These are phyloP conservation scores for Coemansia sp. DNA, from an alignment of 192 early-diverging fungal genomes.

Conservation along the genomic window DNA sequence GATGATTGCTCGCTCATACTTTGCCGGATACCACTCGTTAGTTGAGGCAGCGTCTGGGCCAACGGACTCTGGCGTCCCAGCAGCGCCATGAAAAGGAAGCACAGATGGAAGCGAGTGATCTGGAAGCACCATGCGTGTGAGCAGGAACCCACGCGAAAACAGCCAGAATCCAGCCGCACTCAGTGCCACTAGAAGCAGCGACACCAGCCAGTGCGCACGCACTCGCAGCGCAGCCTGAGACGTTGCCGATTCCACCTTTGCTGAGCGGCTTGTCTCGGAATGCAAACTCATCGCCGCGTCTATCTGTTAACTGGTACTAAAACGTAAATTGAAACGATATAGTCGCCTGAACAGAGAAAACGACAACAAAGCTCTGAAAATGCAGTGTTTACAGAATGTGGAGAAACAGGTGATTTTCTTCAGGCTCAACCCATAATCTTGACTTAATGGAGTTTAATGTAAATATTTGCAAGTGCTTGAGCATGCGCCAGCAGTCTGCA, in stretches of 20 bases:
- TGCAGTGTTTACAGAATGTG: not conserved
- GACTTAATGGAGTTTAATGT: not conserved
- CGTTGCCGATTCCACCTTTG: not conserved
- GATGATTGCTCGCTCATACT: conserved; percentile 63
- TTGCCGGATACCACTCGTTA: conserved; percentile 44
- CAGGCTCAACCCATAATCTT: not conserved
- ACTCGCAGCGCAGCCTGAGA: conserved; percentile 10
- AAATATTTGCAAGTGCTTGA: not conserved
- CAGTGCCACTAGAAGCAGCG: conserved; percentile 12
- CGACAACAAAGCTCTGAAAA: not conserved
- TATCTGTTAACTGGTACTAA: not conserved
- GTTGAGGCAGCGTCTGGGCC: not conserved
- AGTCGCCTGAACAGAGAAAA: not conserved
- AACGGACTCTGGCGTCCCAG: not conserved
- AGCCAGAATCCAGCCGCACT: conserved; percentile 59
- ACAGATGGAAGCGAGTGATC: conserved; percentile 49
- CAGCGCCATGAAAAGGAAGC: conserved; percentile 9
- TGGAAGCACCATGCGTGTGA: conserved; percentile 64
- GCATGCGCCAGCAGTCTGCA: not conserved
- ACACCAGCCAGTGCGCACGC: conserved; percentile 33
- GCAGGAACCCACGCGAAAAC: conserved; percentile 71
- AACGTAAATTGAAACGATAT: not conserved
- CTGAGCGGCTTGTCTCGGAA: not conserved
- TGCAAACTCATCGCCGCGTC: not conserved
- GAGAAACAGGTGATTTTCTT: no score